These are phyloP conservation scores for Hyaloperonospora arabidopsidis DNA, from an alignment of 352 stramenopile genomes.

Conservation along the genomic window DNA sequence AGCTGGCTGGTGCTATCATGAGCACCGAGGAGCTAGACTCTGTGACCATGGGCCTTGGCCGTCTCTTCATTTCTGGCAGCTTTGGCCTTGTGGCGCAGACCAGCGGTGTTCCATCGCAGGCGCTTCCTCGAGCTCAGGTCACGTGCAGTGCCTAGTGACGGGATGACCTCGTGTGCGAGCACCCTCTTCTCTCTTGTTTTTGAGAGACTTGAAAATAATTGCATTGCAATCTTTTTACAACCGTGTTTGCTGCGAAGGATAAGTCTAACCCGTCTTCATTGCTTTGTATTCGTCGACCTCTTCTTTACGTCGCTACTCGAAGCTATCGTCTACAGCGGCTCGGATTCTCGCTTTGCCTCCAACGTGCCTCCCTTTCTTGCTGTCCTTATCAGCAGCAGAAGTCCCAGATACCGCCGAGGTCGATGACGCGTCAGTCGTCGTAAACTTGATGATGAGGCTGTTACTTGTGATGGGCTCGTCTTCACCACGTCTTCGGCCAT, in stretches of 20 bases:
- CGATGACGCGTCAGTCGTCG: slow-evolving; percentile 43
- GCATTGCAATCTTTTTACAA: slow-evolving; percentile 19
- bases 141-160: slow-evolving; percentile 29
- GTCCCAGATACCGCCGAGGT: slow-evolving; percentile 4
- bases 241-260: slow-evolving; percentile 17
- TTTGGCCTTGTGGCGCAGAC: slow-evolving; percentile 66
- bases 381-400: slow-evolving; percentile 20
- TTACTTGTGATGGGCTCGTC: slow-evolving; percentile 54
- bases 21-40: slow-evolving; percentile 49
- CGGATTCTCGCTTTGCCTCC: slow-evolving; percentile 14
- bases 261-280: slow-evolving; percentile 22
- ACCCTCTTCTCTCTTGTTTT: slow-evolving; percentile 11
- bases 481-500: slow-evolving; percentile 62
- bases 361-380: slow-evolving; percentile 34
- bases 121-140: slow-evolving; percentile 33
- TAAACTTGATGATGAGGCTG: slow-evolving; percentile 78
- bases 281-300: slow-evolving; percentile 1
- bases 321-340: slow-evolving; percentile 21
- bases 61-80: slow-evolving; percentile 63
- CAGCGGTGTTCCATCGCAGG: slow-evolving; percentile 29
- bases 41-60: slow-evolving; percentile 56
- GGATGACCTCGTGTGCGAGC: slow-evolving; percentile 4
- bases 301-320: slow-evolving; percentile 16
- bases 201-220: slow-evolving; percentile 27
- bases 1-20: slow-evolving; percentile 49